phyloP scores from a whole-genome alignment of 139 green algal species.

The Micractinium conductrix region DNA sequence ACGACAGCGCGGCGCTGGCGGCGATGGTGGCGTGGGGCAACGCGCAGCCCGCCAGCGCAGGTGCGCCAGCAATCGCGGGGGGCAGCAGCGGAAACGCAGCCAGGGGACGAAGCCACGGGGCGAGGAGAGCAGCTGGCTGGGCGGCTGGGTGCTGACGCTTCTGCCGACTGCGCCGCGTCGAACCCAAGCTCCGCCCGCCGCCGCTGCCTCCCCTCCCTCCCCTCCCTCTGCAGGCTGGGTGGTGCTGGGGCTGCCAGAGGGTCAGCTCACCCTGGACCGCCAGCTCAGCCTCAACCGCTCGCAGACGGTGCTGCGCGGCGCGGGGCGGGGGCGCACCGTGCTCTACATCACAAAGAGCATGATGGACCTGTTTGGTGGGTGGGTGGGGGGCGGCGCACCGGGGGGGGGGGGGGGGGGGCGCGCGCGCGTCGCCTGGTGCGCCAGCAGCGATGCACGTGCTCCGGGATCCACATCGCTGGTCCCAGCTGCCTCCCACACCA shows the following conservation, averaged over 20 bases:
- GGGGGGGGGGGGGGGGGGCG: not conserved
- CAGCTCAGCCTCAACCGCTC: not conserved
- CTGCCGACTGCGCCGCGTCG: not conserved
- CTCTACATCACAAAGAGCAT: constrained; percentile 20
- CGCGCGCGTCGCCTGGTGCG: too few relatives aligned
- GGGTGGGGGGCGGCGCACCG: not conserved
- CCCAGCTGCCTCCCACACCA: too few relatives aligned
- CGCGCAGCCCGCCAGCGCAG: not conserved
- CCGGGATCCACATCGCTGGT: too few relatives aligned
- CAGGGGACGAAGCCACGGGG: not conserved
- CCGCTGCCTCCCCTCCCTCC: not conserved
- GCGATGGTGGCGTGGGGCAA: not conserved
- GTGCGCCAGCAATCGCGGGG: not conserved
- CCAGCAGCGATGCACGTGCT: too few relatives aligned
- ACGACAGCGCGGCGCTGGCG: not conserved
- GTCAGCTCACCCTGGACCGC: not conserved
- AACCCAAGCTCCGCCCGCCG: too few relatives aligned
- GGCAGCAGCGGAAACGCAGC: not conserved
- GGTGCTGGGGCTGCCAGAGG: not conserved
- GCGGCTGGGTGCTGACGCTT: not conserved
- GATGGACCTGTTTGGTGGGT: not conserved
- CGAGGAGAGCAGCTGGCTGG: too few relatives aligned
- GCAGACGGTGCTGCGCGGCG: not conserved
- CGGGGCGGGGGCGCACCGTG: constrained; percentile 8
- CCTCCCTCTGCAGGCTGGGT: not conserved